Percentiles rank a stretch among this genome's conserved stretches.
These are phyloP conservation scores for Tulasnella sp. DNA, from an alignment of 768 basidiomycete species.

Conservation along the genomic window DNA sequence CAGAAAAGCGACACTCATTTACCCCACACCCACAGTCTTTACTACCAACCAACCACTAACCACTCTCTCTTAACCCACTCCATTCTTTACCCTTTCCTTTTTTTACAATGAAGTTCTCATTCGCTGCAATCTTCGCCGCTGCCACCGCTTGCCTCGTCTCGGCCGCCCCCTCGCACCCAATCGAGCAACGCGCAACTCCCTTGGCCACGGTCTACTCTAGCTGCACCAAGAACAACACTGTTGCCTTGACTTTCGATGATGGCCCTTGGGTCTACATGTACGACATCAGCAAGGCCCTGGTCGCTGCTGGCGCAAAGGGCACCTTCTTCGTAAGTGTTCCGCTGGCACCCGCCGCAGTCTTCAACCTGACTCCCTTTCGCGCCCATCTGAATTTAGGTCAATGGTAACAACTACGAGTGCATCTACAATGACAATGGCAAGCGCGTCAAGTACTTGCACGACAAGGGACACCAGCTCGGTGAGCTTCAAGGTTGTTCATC, in stretches of 20 bases:
- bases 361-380: background rate
- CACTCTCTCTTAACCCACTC: background rate
- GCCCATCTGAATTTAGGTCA: conserved; percentile 13
- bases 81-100: background rate
- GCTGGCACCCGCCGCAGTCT: background rate
- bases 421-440: conserved; percentile 29
- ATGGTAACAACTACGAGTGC: conserved; percentile 25
- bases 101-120: conserved; percentile 6
- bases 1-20: background rate
- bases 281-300: conserved; percentile 24
- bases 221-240: conserved; percentile 21
- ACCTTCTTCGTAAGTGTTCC: conserved; percentile 30
- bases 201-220: conserved; percentile 18
- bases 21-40: background rate
- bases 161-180: conserved; percentile 1
- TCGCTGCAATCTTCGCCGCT: conserved; percentile 7
- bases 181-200: conserved; percentile 3
- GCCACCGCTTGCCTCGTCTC: conserved; percentile 8
- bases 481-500: background rate
- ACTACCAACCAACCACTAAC: background rate
- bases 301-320: conserved; percentile 23
- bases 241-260: conserved; percentile 29
- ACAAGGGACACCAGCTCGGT: conserved; percentile 22
- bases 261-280: conserved; percentile 29
- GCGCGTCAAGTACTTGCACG: conserved; percentile 22